Conservation (phyloP, 2,329 filamentous ascomycete genomes). For the Beauveria brongniartii region DNA sequence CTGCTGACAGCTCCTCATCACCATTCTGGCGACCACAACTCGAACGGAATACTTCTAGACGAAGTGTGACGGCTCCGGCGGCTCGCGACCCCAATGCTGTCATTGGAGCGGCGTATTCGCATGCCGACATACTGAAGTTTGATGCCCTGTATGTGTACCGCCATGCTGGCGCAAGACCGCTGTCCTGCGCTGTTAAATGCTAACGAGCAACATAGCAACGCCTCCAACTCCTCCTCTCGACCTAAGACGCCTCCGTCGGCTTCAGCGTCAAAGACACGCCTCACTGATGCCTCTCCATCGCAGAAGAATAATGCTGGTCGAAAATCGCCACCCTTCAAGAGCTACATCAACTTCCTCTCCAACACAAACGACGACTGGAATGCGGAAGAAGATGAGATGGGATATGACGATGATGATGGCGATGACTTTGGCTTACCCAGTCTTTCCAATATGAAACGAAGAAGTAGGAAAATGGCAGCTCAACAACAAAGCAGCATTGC, state of each 20-base stretch:
- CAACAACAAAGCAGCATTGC: slow-evolving; percentile 27
- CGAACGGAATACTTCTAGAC: slow-evolving; percentile 45
- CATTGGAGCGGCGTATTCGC: slow-evolving; percentile 90
- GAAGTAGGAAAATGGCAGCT: slow-evolving; percentile 46
- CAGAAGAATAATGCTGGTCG: slow-evolving; percentile 42
- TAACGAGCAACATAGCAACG: slow-evolving; percentile 37
- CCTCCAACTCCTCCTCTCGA: slow-evolving; percentile 53
- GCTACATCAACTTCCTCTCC: slow-evolving; percentile 74
- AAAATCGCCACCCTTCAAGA: slow-evolving; percentile 59
- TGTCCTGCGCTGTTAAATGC: slow-evolving; percentile 3
- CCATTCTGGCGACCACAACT: slow-evolving; percentile 75
- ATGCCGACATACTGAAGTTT: slow-evolving; percentile 88
- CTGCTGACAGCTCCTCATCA: slow-evolving; percentile 60
- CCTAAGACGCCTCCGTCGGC: slow-evolving; percentile 70
- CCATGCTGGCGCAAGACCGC: neutral
- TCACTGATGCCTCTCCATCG: slow-evolving; percentile 49
- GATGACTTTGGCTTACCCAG: slow-evolving; percentile 95
- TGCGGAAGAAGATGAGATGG: slow-evolving; percentile 66
- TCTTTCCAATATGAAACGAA: slow-evolving; percentile 81
- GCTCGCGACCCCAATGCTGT: slow-evolving; percentile 62
- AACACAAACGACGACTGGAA: slow-evolving; percentile 80
- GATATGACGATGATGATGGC: slow-evolving; percentile 80
- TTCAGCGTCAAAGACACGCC: slow-evolving; percentile 40
- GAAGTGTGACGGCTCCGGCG: slow-evolving; percentile 29
- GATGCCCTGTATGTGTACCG: slow-evolving; percentile 59